These are phyloP conservation scores for Oenanthe sinensis DNA, from an alignment of 129 eudicot species.

Conservation along the genomic window DNA sequence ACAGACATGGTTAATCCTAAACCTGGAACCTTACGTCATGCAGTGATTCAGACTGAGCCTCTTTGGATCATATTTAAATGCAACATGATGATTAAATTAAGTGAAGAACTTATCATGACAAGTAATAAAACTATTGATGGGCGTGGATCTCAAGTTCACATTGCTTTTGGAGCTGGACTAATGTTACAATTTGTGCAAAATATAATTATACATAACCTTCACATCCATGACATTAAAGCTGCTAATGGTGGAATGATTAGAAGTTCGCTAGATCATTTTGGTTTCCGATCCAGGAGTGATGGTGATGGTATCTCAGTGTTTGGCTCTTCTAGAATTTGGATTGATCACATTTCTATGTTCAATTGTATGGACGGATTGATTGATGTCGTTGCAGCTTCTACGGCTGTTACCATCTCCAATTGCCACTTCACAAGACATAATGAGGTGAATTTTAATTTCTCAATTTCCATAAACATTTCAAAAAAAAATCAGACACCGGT, in stretches of 20 bases:
- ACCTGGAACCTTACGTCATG: conserved; percentile 49
- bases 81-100: conserved; percentile 36
- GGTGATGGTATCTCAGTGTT: conserved; percentile 50
- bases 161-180: conserved; percentile 41
- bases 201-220: conserved; percentile 38
- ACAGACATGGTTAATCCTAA: conserved; percentile 48
- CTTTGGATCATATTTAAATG: conserved; percentile 47
- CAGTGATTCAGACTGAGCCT: conserved; percentile 37
- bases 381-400: conserved; percentile 38
- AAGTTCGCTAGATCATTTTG: conserved; percentile 37
- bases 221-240: conserved; percentile 28
- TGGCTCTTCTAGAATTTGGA: conserved; percentile 43
- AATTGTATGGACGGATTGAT: conserved; percentile 48
- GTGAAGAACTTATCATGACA: conserved; percentile 42
- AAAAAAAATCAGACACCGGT: neutral
- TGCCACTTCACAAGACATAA: conserved; percentile 57
- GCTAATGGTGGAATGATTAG: conserved; percentile 47
- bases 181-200: conserved; percentile 44
- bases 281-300: conserved; percentile 34
- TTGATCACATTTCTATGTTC: conserved; percentile 50
- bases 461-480: neutral
- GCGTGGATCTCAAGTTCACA: conserved; percentile 47
- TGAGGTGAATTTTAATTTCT: conserved; percentile 15
- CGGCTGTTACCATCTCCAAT: conserved; percentile 60
- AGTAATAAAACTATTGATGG: conserved; percentile 61